Evolutionary conservation across 2,329 filamentous ascomycete species (phyloP).

Genomic region (Phyllosticta citriasiana): DNA sequence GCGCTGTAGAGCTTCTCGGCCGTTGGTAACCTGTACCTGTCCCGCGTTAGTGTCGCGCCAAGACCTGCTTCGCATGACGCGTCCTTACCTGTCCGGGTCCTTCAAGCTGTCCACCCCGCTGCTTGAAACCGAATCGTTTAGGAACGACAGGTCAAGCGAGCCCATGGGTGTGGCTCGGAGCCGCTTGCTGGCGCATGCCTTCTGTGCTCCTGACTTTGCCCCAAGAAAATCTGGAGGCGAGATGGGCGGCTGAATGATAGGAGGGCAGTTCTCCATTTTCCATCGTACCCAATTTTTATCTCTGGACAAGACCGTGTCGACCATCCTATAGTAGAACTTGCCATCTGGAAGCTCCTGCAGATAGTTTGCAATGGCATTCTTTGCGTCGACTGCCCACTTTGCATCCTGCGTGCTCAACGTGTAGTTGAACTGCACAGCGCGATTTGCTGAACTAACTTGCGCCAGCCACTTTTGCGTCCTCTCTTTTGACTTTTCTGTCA

Average conservation of each 20-base stretch:
- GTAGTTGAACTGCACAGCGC: conserved; percentile 71
- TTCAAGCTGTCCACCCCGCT: conserved; percentile 61
- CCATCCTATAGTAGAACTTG: conserved; percentile 90
- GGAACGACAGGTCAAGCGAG: conserved; percentile 66
- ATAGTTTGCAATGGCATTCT: conserved; percentile 69
- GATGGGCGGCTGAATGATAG: conserved; percentile 69
- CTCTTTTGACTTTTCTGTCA: conserved; percentile 66
- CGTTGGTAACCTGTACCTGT: conserved; percentile 58
- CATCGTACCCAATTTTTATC: conserved; percentile 99
- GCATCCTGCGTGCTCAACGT: conserved; percentile 73
- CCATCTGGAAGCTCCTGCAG: conserved; percentile 73
- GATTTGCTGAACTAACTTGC: conserved; percentile 62
- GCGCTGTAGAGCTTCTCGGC: conserved; percentile 60
- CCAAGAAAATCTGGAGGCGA: conserved; percentile 57
- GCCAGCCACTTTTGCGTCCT: conserved; percentile 51
- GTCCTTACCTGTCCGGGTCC: conserved; percentile 42
- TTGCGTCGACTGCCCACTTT: conserved; percentile 75
- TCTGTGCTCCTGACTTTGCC: conserved; percentile 56
- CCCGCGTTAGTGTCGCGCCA: conserved; percentile 18
- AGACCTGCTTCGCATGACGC: not conserved
- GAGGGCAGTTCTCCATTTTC: conserved; percentile 90
- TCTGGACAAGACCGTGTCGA: conserved; percentile 86
- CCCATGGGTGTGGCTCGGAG: conserved; percentile 56
- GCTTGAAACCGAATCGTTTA: conserved; percentile 55
- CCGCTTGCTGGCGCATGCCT: conserved; percentile 60